phyloP scores from a whole-genome alignment of 208 protist genomes.

The Leishmania tropica region DNA sequence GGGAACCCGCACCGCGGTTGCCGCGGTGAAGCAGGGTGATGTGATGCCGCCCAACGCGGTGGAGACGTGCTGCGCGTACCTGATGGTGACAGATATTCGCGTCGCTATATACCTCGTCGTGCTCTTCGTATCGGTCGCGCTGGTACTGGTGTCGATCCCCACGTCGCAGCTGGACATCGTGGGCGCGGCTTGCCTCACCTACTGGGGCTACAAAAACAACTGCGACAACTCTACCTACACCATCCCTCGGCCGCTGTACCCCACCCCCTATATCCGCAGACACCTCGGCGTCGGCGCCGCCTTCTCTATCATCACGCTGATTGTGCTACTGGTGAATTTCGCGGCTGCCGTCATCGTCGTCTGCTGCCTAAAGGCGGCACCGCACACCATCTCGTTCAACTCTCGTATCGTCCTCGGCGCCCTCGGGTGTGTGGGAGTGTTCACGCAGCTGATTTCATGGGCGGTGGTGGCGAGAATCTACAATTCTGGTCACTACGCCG shows the following conservation, averaged over 20 bases:
- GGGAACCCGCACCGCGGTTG: constrained; percentile 7
- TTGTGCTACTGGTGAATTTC: constrained; percentile 41
- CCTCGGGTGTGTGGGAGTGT: constrained; percentile 25
- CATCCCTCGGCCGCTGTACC: constrained; percentile 34
- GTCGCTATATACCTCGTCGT: constrained; percentile 35
- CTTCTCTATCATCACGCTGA: constrained; percentile 62
- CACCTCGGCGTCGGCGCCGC: constrained; percentile 55
- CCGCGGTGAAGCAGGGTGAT: constrained; percentile 13
- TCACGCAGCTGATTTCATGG: constrained; percentile 63
- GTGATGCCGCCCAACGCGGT: constrained; percentile 41
- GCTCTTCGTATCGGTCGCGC: constrained; percentile 38
- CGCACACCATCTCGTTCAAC: constrained; percentile 24
- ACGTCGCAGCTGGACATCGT: constrained; percentile 55
- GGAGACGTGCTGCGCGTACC: constrained; percentile 34
- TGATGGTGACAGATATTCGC: constrained; percentile 46
- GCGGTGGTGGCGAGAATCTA: constrained; percentile 48
- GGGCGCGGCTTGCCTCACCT: constrained; percentile 59
- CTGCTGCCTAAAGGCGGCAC: constrained; percentile 30
- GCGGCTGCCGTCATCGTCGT: constrained; percentile 27
- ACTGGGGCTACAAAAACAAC: constrained; percentile 78
- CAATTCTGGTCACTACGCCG: constrained; percentile 24
- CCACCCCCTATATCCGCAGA: constrained; percentile 28
- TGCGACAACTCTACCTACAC: constrained; percentile 58
- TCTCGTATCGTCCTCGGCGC: constrained; percentile 35
- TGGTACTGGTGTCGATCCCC: constrained; percentile 51